phyloP scores from a whole-genome alignment of 1,139 yeast species.

The Petasospora rhodanensis region DNA sequence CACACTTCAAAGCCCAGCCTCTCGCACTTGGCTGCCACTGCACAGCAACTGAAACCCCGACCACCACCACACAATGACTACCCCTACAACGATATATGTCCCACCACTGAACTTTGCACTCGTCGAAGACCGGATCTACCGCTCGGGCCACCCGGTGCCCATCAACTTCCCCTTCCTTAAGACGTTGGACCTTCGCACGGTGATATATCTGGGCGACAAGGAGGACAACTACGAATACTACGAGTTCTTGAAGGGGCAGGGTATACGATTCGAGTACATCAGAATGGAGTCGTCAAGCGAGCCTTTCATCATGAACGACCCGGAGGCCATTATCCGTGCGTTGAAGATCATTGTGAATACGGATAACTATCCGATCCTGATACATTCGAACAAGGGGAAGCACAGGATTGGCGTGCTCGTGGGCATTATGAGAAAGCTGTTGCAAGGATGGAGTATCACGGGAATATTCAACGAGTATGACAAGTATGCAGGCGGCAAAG shows the following conservation, averaged over 20 bases:
- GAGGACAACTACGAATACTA: constrained; percentile 58
- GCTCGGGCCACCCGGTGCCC: constrained; percentile 93
- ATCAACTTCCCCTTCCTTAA: constrained; percentile 70
- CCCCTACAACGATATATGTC: constrained; percentile 46
- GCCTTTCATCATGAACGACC: constrained; percentile 59
- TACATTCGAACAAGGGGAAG: constrained; percentile 93
- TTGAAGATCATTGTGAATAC: constrained; percentile 60
- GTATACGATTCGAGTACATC: constrained; percentile 56
- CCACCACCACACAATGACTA: too few relatives aligned
- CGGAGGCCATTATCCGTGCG: constrained; percentile 55
- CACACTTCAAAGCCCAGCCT: too few relatives aligned
- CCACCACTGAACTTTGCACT: constrained; percentile 91
- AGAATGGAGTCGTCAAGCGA: constrained; percentile 71
- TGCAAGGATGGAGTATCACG: constrained; percentile 92
- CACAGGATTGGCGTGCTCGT: constrained; percentile 91
- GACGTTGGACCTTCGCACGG: constrained; percentile 67
- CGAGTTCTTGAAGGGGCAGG: constrained; percentile 54
- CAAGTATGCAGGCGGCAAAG: constrained; percentile 88
- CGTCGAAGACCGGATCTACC: constrained; percentile 80
- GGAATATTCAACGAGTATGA: constrained; percentile 94
- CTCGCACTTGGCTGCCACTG: too few relatives aligned
- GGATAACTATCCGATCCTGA: constrained; percentile 76
- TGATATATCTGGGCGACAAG: constrained; percentile 79
- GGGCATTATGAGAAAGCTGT: constrained; percentile 76
- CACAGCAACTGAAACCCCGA: too few relatives aligned